Evolutionary conservation across 2,329 filamentous ascomycete species (phyloP).

Genomic region (Verticillium nubilum): DNA sequence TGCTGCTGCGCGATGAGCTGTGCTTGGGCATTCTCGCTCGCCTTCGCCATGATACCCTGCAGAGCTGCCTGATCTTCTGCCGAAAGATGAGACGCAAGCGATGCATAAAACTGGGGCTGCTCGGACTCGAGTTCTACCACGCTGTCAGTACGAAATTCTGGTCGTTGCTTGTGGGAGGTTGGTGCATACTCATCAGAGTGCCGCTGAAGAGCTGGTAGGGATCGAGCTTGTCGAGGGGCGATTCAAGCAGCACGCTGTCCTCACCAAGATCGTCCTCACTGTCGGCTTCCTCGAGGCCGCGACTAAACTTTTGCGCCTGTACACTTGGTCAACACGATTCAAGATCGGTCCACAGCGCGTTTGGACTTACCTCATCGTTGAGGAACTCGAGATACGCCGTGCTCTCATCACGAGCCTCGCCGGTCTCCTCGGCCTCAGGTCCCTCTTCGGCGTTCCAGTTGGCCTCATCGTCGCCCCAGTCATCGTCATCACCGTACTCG

Average conservation of each 20-base stretch:
- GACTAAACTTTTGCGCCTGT: conserved; percentile 77
- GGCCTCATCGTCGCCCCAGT: conserved; percentile 75
- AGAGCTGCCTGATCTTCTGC: conserved; percentile 78
- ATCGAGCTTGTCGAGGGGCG: conserved; percentile 90
- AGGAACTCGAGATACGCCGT: conserved; percentile 94
- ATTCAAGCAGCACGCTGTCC: conserved; percentile 88
- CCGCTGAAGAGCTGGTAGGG: conserved; percentile 86
- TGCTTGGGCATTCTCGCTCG: conserved; percentile 35
- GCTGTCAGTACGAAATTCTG: conserved; percentile 15
- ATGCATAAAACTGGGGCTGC: conserved; percentile 83
- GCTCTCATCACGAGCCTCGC: conserved; percentile 80
- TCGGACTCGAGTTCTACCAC: conserved; percentile 75
- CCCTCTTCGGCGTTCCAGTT: conserved; percentile 75
- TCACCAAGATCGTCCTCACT: conserved; percentile 88
- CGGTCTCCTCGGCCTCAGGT: conserved; percentile 56
- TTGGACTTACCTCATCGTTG: conserved; percentile 68
- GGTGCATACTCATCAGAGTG: conserved; percentile 70
- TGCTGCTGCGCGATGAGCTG: conserved; percentile 18
- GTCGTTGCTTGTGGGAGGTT: not conserved
- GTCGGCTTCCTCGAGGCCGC: conserved; percentile 56
- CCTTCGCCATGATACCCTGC: conserved; percentile 68
- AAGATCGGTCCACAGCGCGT: not conserved
- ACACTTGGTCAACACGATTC: conserved; percentile 14
- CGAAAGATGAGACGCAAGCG: conserved; percentile 71
- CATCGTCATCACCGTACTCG: conserved; percentile 68